These are phyloP conservation scores for Melocanna baccifera DNA, from an alignment of 176 grass and related monocot species.

Conservation along the genomic window DNA sequence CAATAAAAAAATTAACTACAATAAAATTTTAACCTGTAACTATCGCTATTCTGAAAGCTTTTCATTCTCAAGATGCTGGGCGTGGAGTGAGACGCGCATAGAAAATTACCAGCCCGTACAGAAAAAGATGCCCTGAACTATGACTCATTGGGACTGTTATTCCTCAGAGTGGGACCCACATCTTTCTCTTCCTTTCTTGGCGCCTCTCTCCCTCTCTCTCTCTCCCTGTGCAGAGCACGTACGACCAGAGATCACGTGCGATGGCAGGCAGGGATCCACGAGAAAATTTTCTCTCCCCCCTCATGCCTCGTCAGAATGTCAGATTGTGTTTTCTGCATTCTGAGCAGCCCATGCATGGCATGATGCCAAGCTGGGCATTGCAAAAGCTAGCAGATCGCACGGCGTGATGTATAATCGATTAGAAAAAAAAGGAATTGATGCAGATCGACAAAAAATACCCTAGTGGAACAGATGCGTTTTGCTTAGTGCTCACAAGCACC, in stretches of 20 bases:
- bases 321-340: not conserved
- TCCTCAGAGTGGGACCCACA: not conserved
- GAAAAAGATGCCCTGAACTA: not conserved
- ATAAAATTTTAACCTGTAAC: no score
- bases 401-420: not conserved
- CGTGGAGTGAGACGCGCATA: no score
- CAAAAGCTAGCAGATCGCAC: not conserved
- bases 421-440: not conserved
- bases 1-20: no score
- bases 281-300: no score
- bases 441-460: not conserved
- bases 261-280: not conserved
- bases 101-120: not conserved
- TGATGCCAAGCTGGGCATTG: not conserved
- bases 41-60: no score
- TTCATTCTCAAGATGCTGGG: no score
- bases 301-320: not conserved
- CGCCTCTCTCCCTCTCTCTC: not conserved
- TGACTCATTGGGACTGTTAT: not conserved
- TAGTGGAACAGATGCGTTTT: not conserved
- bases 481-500: not conserved
- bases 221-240: not conserved
- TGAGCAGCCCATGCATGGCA: not conserved
- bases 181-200: not conserved
- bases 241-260: not conserved